Evolutionary conservation across 2,329 filamentous ascomycete species (phyloP).

Genomic region (Alternaria sp.): DNA sequence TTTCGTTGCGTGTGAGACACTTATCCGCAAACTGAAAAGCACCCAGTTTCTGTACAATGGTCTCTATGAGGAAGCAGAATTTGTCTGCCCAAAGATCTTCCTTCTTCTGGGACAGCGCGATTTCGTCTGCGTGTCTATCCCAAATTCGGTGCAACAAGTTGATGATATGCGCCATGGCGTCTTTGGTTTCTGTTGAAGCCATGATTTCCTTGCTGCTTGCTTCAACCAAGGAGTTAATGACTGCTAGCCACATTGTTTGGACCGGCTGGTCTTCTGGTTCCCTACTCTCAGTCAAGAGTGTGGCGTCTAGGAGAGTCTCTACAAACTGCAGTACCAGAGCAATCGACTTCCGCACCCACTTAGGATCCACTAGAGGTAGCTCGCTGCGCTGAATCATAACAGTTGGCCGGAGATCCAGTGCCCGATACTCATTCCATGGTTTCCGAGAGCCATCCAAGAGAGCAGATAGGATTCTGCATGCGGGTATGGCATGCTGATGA

Average conservation of each 20-base stretch:
- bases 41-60: constrained; percentile 61
- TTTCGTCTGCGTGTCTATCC: constrained; percentile 60
- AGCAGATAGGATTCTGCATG: constrained; percentile 73
- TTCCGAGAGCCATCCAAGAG: constrained; percentile 69
- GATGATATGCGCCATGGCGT: constrained; percentile 77
- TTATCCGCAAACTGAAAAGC: constrained; percentile 61
- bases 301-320: constrained; percentile 61
- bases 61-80: constrained; percentile 61
- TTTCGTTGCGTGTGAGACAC: constrained; percentile 61
- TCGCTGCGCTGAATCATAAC: constrained; percentile 68
- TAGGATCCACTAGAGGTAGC: constrained; percentile 81
- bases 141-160: constrained; percentile 75
- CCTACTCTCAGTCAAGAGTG: constrained; percentile 55
- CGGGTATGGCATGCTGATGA: constrained; percentile 36
- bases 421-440: constrained; percentile 78
- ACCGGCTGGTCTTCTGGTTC: constrained; percentile 57
- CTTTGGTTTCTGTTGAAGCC: constrained; percentile 81
- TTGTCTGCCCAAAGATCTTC: constrained; percentile 58
- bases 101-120: constrained; percentile 45
- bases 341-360: constrained; percentile 83
- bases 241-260: constrained; percentile 67
- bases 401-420: constrained; percentile 63
- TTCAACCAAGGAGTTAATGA: constrained; percentile 69
- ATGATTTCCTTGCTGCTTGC: constrained; percentile 88
- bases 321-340: constrained; percentile 69